Evolutionary conservation across 768 basidiomycete species (phyloP).

Genomic region (Suillus bovinus): DNA sequence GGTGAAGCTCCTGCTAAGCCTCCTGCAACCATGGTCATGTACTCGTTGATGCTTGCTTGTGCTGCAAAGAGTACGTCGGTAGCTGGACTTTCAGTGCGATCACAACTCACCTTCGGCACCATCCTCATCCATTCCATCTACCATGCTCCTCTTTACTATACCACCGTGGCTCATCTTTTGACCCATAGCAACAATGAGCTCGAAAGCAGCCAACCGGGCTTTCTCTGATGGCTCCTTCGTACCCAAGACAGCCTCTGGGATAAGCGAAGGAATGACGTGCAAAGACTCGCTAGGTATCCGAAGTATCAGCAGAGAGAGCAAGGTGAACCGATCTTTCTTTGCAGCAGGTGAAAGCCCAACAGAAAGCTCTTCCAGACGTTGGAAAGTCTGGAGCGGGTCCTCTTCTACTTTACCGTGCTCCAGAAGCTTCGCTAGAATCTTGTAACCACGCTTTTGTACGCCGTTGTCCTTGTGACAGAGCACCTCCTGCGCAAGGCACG

Average conservation of each 20-base stretch:
- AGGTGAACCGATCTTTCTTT: constrained; percentile 88
- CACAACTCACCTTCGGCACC: constrained; percentile 40
- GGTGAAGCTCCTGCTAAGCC: constrained; percentile 91
- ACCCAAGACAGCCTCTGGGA: constrained; percentile 92
- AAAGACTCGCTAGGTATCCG: constrained; percentile 67
- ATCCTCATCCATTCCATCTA: constrained; percentile 85
- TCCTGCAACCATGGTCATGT: constrained; percentile 94
- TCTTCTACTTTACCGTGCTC: constrained; percentile 58
- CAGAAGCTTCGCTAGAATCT: constrained; percentile 76
- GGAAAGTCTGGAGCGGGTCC: constrained; percentile 60
- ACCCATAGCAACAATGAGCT: constrained; percentile 89
- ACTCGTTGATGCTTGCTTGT: constrained; percentile 82
- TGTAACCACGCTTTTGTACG: constrained; percentile 95
- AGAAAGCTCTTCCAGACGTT: constrained; percentile 62
- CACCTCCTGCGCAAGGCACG: constrained; percentile 68
- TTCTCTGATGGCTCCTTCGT: constrained; percentile 98
- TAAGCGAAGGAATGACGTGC: constrained; percentile 83
- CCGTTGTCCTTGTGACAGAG: constrained; percentile 80
- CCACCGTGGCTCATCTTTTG: constrained; percentile 89
- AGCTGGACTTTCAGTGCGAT: constrained; percentile 9
- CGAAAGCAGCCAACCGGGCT: constrained; percentile 86
- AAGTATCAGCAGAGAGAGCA: constrained; percentile 70
- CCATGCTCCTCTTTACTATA: constrained; percentile 68
- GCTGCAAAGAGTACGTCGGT: constrained; percentile 38
- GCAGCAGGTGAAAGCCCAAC: constrained; percentile 77